phyloP scores from a whole-genome alignment of 2,329 filamentous ascomycete species.

The Xylariaceae sp. region DNA sequence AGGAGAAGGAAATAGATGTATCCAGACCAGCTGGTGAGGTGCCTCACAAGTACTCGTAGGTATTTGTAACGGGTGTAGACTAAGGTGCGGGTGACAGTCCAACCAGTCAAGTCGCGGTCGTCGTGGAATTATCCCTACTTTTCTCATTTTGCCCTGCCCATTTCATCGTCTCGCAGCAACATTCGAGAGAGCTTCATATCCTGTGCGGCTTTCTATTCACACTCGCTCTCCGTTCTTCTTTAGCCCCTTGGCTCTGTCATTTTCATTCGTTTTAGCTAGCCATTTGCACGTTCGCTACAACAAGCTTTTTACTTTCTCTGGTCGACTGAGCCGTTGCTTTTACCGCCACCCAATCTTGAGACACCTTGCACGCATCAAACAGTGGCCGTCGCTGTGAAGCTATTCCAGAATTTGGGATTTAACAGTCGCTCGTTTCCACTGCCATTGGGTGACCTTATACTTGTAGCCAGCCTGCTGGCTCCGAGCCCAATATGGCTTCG shows the following conservation, averaged over 20 bases:
- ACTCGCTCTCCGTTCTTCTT: constrained; percentile 21
- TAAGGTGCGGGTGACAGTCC: no score
- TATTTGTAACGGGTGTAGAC: no score
- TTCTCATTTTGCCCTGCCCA: constrained; percentile 3
- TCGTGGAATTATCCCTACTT: no score
- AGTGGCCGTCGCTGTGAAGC: no score
- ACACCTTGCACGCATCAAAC: no score
- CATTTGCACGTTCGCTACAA: constrained; percentile 25
- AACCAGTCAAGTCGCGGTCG: no score
- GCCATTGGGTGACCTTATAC: constrained; percentile 13
- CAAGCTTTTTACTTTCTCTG: constrained; percentile 17
- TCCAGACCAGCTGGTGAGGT: no score
- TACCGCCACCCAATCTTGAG: no score
- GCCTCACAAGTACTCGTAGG: no score
- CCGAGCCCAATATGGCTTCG: constrained; percentile 52
- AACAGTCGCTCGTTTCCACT: no score
- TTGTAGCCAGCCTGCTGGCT: constrained; percentile 21
- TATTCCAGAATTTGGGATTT: no score
- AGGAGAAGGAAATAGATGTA: no score
- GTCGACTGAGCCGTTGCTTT: not conserved
- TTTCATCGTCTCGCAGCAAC: constrained; percentile 10
- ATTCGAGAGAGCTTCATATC: constrained; percentile 6
- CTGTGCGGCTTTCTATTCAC: constrained; percentile 18
- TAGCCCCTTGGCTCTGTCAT: constrained; percentile 18
- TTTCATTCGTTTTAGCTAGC: constrained; percentile 19